Evolutionary conservation across 1,284 basidiomycete species (phyloP), one percentile per base, ranked within the genome.

Genomic region (Ceratobasidium sp.): DNA sequence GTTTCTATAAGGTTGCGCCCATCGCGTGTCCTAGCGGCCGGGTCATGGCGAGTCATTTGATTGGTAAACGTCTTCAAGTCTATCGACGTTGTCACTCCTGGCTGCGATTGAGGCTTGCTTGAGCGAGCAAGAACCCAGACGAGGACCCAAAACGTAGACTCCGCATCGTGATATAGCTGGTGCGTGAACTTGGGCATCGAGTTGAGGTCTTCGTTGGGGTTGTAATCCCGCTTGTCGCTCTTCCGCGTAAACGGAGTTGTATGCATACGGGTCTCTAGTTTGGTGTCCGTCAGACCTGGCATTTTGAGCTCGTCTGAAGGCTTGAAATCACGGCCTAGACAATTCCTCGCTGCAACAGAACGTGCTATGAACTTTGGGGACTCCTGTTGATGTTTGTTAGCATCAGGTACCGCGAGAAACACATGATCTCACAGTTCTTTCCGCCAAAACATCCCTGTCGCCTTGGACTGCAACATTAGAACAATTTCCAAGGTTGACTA

Each of bases 111-210:
- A 33, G n/a, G 23, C 15, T 6, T 15, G 17, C 23, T 46, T 7
- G 66, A 68, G 48, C 66, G 66, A 52, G 66, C 46, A 26, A 68
- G 66, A 54, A 20, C 48, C 66, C 66, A 52, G 26, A 46, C 66
- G 12, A 68, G 17, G 5, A 68, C 50, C 66, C 66, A 68, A 38
- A 68, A 68, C 12, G 46, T 68, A 15, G 66, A 68, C 48, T 68
- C 66, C 12, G 66, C 66, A 33, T 68, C 66, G 50, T 68, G 66
- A 33, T 52, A 68, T 17, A 68, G 46, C 20, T 52, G 66, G 48
- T 68, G 66, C 48, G 44, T 68, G 46, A 50, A 26, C 23, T 28
- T 52, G 44, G 48, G 46, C 48, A 7, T 23, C 28, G 20, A 33
- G 33, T 33, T 33, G 33, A 33, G 33, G 33, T 33, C 33, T 33